Conservation (phyloP, 306 rosid species). For the Hippophae tibetana region DNA sequence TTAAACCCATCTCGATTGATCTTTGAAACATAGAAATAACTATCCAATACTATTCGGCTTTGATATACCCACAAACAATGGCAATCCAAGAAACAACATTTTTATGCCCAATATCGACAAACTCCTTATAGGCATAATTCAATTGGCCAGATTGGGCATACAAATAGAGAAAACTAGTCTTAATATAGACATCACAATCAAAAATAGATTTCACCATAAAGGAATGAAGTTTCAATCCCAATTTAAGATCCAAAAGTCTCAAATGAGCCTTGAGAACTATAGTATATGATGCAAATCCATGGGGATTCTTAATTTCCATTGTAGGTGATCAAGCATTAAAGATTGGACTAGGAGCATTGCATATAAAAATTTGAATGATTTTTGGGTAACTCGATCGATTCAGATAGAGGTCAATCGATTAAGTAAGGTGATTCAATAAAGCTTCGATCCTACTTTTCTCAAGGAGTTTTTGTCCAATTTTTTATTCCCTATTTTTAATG, state of each 20-base stretch:
- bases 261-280: slow-evolving; percentile 43
- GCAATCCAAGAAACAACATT: slow-evolving; percentile 67
- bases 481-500: no score
- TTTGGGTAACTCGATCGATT: no score
- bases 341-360: no score
- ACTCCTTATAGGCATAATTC: slow-evolving; percentile 35
- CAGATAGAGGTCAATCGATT: no score
- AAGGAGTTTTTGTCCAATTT: no score
- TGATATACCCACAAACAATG: slow-evolving; percentile 43
- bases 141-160: slow-evolving; percentile 40
- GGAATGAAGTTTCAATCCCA: slow-evolving; percentile 41
- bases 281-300: no score
- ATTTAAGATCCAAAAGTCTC: slow-evolving; percentile 22
- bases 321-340: no score
- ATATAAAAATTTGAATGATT: no score
- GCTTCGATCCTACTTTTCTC: no score
- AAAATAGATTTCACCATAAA: slow-evolving; percentile 47
- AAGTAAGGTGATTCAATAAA: no score
- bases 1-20: slow-evolving; percentile 52
- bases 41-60: slow-evolving; percentile 24
- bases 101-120: slow-evolving; percentile 45
- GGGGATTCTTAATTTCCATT: no score
- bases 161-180: slow-evolving; percentile 41
- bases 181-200: slow-evolving; percentile 48
- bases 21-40: slow-evolving; percentile 40